These are phyloP conservation scores for Colletotrichum falcatum DNA, from an alignment of 2,329 filamentous ascomycete species.

Conservation along the genomic window DNA sequence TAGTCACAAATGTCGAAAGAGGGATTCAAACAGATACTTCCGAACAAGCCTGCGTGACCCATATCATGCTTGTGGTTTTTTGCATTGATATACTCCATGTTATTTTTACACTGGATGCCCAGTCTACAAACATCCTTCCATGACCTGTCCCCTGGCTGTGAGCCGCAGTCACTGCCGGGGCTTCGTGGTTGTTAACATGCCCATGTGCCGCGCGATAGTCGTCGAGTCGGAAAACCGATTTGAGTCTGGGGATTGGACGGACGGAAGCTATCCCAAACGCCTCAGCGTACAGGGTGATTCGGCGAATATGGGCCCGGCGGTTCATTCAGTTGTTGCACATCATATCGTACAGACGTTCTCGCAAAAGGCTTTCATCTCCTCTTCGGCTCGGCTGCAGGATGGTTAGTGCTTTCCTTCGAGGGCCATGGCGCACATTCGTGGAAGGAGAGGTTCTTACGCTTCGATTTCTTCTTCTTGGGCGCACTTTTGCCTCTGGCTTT, in stretches of 20 bases:
- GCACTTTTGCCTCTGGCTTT: conserved; percentile 87
- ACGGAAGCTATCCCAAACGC: neutral
- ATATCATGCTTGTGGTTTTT: neutral
- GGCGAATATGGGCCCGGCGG: neutral
- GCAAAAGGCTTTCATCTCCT: conserved; percentile 46
- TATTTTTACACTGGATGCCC: conserved; percentile 24
- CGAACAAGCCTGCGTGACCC: neutral
- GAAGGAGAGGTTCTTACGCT: conserved; percentile 37
- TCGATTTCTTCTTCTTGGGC: conserved; percentile 86
- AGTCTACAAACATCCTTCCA: conserved; percentile 1
- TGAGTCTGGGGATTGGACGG: neutral
- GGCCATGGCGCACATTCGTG: too few species aligned
- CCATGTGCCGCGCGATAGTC: neutral
- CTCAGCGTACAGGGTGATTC: neutral
- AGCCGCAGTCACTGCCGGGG: neutral
- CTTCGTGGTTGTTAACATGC: neutral
- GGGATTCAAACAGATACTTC: neutral
- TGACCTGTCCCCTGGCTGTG: neutral
- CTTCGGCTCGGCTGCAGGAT: conserved; percentile 55
- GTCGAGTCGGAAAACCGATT: neutral
- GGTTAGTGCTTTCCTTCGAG: conserved; percentile 47
- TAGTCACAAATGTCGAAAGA: neutral
- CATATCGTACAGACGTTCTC: conserved; percentile 31
- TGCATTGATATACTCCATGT: conserved; percentile 8
- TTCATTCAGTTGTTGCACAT: conserved; percentile 25